Base-by-base conservation (phyloP, 176 grass and related monocot genomes). In the Metroxylon sagu region DNA sequence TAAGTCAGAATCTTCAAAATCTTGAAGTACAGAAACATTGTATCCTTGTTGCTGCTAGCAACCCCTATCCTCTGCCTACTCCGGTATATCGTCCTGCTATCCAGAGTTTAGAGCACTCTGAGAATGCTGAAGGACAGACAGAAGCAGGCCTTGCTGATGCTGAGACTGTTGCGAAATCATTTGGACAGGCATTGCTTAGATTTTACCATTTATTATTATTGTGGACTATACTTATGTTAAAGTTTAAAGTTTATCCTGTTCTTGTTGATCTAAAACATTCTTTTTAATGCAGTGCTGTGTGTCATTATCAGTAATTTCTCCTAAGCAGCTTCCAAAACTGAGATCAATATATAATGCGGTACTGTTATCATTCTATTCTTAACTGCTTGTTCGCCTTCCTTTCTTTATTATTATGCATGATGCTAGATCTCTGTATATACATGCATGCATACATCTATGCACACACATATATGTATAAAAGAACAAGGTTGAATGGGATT, bases 311-410 rank as follows among this genome's bases (percentile, higher is more conserved):
- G 87, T 97, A 71, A 76, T 97, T 79, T 90, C 92, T 48, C 92
- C 92, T 52, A 90, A 91, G 54, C 92, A 91, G 30, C 75, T 90
- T 75, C 87, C 87, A n/a, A 88, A 85, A 69, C 57, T 95, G 50
- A 89, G 79, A 61, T 83, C 83, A 18, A 79, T 95, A 83, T 95
- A 95, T 60, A 95, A 84, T 74, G 85, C 80, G 80, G 91, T 95
- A 95, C 68, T 64, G 48, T 52, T 18, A 5, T 67, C 50, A 57
- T 35, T 70, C 76, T 51, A 52, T 63, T 56, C 35, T 14, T 14
- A 43, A 12, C 35, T 10, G 12, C 35, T 43, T 43, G 12, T 43
- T 43, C 12, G 35, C 35, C 35, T 43, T 43, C 8, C 12, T 43
- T 43, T 10, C 35, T 43, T 10, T 43, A 43, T 43, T 43, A 12